Base-by-base conservation (phyloP, 2,329 filamentous ascomycete species). In the Zymoseptoria brevis region DNA sequence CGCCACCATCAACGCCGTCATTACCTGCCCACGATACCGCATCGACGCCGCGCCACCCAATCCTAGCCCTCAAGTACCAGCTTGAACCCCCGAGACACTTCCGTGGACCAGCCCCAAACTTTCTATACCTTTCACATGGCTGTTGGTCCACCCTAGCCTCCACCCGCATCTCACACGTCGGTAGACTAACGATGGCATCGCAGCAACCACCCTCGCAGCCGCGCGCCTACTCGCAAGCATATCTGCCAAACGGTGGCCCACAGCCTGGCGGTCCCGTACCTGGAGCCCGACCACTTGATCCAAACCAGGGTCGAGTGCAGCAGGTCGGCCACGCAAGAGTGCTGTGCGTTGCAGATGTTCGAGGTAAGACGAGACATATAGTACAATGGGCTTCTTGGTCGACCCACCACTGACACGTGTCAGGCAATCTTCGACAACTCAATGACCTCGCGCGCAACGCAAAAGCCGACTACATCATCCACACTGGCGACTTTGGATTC, bases 401-500 rank as follows among this genome's bases (percentile, higher is more conserved):
- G 22, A 53, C 7, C 13, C 26, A 16, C 11, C 50, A 53, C 30
- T 45, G 26, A 55, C 54, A 55, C 4, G 4, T 13, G 50, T 57
- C 68, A 99, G 94, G 94, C 76, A 96, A 97, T 75, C 81, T 99
- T 68, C 86, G 88, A 77, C 96, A 94, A 66, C 81, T 99, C 71
- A 99, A 99, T 78, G 92, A 97, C 62, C 87, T 99, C 62, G 94
- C 94, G 65, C 95, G 90, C 76, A 89, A 94, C 73, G 93, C 94
- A 63, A 89, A 89, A 73, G 94, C 94, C 69, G 91, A 96, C 77
- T 91, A 96, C 79, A 96, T 99, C 76, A 91, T 99, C 71, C 94
- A 99, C 66, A 99, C 94, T 19, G 94, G 94, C 75, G 94, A 99
- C 75, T 99, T 99, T 74, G 94, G 94, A 64, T 99, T 99, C 79